Percentiles rank a stretch among this genome's conserved stretches.
These are phyloP conservation scores for Malus sieversii DNA, from an alignment of 306 rosid genomes.

Conservation along the genomic window DNA sequence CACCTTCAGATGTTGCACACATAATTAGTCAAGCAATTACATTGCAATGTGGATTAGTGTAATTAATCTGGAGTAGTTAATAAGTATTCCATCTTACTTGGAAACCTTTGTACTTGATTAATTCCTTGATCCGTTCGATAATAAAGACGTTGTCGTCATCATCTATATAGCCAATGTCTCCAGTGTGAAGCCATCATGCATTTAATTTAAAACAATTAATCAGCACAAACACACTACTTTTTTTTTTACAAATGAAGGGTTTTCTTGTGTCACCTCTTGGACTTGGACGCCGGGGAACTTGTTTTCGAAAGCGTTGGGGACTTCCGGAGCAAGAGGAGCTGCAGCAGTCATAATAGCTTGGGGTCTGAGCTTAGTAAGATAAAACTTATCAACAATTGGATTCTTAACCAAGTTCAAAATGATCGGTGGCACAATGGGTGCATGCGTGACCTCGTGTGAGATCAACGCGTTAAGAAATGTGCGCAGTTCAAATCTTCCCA, in stretches of 20 bases:
- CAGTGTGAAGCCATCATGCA: constrained; percentile 89
- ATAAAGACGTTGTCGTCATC: constrained; percentile 70
- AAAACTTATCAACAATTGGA: constrained; percentile 72
- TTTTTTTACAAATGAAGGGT: background rate
- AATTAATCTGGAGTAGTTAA: background rate
- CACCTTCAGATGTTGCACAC: constrained; percentile 36
- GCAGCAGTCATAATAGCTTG: constrained; percentile 88
- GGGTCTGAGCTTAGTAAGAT: constrained; percentile 71
- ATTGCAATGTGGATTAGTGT: background rate
- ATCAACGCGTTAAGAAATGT: constrained; percentile 65
- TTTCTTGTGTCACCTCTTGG: constrained; percentile 29
- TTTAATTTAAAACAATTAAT: background rate
- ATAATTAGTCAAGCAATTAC: background rate
- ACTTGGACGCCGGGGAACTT: constrained; percentile 78
- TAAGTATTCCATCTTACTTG: constrained; percentile 29
- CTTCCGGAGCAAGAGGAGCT: constrained; percentile 87
- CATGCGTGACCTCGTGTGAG: constrained; percentile 67
- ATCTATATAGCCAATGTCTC: constrained; percentile 80
- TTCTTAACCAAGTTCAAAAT: constrained; percentile 73
- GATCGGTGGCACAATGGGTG: constrained; percentile 88
- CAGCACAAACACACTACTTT: background rate
- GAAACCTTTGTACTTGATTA: constrained; percentile 52
- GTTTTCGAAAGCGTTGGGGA: constrained; percentile 54
- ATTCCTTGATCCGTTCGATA: constrained; percentile 49
- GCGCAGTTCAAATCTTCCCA: constrained; percentile 71